phyloP scores from a whole-genome alignment of 768 basidiomycete species.

The Boletus pseudopeckii region DNA sequence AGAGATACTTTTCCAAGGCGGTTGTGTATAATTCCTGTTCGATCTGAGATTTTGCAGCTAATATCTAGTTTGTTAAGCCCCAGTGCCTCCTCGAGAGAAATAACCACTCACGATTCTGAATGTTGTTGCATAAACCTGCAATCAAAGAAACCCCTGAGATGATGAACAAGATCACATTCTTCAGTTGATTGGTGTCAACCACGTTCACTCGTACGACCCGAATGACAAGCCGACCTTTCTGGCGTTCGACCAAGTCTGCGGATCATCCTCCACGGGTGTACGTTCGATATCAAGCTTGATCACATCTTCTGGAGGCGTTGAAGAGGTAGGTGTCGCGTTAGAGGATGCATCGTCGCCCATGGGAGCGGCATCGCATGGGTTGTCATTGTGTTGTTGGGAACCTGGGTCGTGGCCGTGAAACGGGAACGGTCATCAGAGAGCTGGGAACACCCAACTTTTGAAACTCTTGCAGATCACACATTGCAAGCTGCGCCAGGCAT shows the following conservation, averaged over 20 bases:
- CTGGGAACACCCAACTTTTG: constrained; percentile 3
- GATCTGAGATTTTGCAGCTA: constrained; percentile 68
- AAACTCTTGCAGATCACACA: background rate
- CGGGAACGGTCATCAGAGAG: background rate
- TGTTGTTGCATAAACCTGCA: constrained; percentile 23
- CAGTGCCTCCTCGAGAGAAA: background rate
- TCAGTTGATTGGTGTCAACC: background rate
- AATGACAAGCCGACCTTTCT: constrained; percentile 45
- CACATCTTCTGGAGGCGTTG: background rate
- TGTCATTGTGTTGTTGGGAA: background rate
- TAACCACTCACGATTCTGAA: constrained; percentile 27
- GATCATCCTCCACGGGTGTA: constrained; percentile 53
- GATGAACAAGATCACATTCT: constrained; percentile 20
- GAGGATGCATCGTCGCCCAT: background rate
- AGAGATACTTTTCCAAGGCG: no score
- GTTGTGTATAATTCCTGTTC: constrained; percentile 48
- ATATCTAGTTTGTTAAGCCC: background rate
- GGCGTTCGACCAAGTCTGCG: constrained; percentile 53
- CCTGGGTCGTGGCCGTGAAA: constrained; percentile 7
- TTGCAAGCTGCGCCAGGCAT: background rate
- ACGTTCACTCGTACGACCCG: background rate
- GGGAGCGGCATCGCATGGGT: background rate
- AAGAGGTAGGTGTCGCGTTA: background rate
- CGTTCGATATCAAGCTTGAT: constrained; percentile 37
- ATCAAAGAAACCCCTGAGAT: constrained; percentile 30